Evolutionary conservation across 352 stramenopile genomes (phyloP), one percentile per base, ranked within the genome.

Genomic region (Globisporangium okanoganense): DNA sequence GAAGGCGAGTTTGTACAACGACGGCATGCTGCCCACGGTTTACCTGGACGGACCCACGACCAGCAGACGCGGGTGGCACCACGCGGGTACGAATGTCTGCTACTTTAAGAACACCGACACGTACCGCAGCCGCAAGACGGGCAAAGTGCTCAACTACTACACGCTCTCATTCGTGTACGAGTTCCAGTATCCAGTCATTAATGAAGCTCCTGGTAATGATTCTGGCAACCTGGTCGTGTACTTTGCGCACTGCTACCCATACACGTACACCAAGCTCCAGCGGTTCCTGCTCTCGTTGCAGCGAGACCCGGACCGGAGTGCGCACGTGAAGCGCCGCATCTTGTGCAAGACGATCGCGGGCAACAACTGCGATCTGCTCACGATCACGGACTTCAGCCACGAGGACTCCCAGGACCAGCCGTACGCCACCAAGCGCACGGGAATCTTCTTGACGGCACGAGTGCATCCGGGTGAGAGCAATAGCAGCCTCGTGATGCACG

Each of bases 391-490:
- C 59, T 91, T 89, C 50, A 71, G 65, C 2, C 71, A 79, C 31
- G 76, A 85, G 6, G 75, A 87, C 59, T 71, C 85, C n/a, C 13
- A 35, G 24, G 47, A 72, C 59, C 4, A 70, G 53, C 36, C 44
- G 20, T 27, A 59, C 36, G 5, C 25, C n/a, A 56, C 51, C 16
- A 40, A 65, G 16, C 83, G 87, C 20, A 74, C 75, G 6, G 84
- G 72, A 8, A 72, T 96, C 20, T 72, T 96, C n/a, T 64, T 97
- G 44, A 90, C 82, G 1, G 90, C 83, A 22, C 73, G 90, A 16
- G 87, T 97, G 24, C 91, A 97, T 57, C 90, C 91, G 13, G 88
- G 88, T 7, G 91, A 97, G 63, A 92, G 82, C 67, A 96, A 96
- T 62, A 86, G 79, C 43, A 95, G 81, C 62, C 97, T 88, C 50